A percentile compares a stretch with the other conserved stretches of the same genome.
Evolutionary conservation across 106 monocot genomes (phyloP).

Genomic region (Cymbidium sinense): DNA sequence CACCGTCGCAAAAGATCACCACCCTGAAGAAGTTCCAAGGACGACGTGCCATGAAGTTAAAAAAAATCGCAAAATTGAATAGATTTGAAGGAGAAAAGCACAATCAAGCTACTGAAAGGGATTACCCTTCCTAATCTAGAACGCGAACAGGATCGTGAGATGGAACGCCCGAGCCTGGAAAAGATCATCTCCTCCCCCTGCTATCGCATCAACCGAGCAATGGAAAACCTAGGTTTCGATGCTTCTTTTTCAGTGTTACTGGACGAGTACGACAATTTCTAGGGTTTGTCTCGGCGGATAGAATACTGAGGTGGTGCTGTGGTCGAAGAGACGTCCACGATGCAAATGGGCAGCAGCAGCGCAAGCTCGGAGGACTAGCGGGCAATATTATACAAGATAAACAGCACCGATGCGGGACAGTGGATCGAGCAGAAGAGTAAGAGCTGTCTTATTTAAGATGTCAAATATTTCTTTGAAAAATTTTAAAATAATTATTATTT

Average conservation of each 20-base stretch:
- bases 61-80: not conserved
- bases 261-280: not conserved
- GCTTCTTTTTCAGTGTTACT: not conserved
- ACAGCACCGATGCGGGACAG: not conserved
- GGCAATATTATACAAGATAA: not conserved
- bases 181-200: constrained; percentile 42
- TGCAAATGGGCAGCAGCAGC: no score
- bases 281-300: not conserved
- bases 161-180: constrained; percentile 53
- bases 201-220: constrained; percentile 6
- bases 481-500: no score
- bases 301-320: not conserved
- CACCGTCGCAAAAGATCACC: constrained; percentile 23
- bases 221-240: not conserved
- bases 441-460: no score
- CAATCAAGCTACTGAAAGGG: not conserved
- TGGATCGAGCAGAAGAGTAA: no score
- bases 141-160: constrained; percentile 51
- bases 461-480: no score
- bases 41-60: not conserved
- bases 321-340: not conserved
- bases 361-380: no score
- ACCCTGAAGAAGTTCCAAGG: not conserved
- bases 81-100: not conserved
- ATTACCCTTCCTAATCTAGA: constrained; percentile 43